Evolutionary conservation across 108 stramenopile species (phyloP).

Genomic region (Pseudonitzschia multistriata): DNA sequence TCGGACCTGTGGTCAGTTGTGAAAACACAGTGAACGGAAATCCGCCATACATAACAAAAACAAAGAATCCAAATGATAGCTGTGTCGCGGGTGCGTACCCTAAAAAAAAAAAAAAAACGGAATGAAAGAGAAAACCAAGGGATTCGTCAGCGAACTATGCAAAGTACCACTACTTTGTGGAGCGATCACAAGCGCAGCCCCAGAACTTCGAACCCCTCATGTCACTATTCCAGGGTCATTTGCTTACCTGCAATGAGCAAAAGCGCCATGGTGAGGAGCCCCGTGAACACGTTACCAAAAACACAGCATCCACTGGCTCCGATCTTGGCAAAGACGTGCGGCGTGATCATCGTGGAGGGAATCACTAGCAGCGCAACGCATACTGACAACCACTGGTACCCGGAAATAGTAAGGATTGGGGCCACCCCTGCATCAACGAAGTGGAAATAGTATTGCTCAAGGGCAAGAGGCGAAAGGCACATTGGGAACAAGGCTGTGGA

Average conservation of each 20-base stretch:
- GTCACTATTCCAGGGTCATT: neutral
- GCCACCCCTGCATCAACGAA: slow-evolving; percentile 31
- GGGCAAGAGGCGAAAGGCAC: slow-evolving; percentile 51
- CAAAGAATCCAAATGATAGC: slow-evolving; percentile 40
- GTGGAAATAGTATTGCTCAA: slow-evolving; percentile 37
- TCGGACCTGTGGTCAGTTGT: slow-evolving; percentile 54
- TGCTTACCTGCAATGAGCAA: slow-evolving; percentile 36
- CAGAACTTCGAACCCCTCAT: no score
- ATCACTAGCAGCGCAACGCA: slow-evolving; percentile 49
- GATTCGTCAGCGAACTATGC: no score
- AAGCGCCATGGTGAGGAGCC: slow-evolving; percentile 38
- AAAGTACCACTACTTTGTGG: no score
- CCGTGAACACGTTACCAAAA: slow-evolving; percentile 45
- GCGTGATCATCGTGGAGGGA: slow-evolving; percentile 47
- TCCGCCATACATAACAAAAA: slow-evolving; percentile 45
- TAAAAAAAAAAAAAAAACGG: neutral
- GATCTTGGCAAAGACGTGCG: slow-evolving; percentile 33
- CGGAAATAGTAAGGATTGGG: slow-evolving; percentile 42
- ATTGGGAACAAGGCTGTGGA: slow-evolving; percentile 50
- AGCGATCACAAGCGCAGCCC: no score
- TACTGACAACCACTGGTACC: slow-evolving; percentile 52
- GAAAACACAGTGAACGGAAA: slow-evolving; percentile 58
- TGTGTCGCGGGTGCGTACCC: slow-evolving; percentile 26
- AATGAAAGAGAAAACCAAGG: neutral
- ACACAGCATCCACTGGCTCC: slow-evolving; percentile 54